These are phyloP conservation scores for Posidonia australis DNA, from an alignment of 106 monocot species.

Conservation along the genomic window DNA sequence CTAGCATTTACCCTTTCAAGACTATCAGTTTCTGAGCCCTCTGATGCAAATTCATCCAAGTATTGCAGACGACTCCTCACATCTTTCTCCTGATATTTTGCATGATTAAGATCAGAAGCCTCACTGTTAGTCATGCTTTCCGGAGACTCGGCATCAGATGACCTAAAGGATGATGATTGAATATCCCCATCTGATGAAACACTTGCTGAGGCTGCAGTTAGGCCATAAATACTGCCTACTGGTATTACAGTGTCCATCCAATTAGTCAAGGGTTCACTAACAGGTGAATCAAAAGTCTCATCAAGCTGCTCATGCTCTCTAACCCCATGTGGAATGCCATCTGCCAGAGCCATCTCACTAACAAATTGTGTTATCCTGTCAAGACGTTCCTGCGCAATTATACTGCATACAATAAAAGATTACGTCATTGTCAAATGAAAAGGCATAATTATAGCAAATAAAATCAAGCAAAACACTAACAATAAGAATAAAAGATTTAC, in stretches of 20 bases:
- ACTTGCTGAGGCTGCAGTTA: slow-evolving; percentile 28
- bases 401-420: slow-evolving; percentile 34
- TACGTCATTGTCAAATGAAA: slow-evolving; percentile 1
- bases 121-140: slow-evolving; percentile 70
- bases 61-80: slow-evolving; percentile 33
- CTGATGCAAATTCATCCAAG: slow-evolving; percentile 66
- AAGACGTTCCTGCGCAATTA: slow-evolving; percentile 86
- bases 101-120: slow-evolving; percentile 54
- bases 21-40: slow-evolving; percentile 76
- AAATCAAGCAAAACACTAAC: neutral
- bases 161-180: slow-evolving; percentile 32
- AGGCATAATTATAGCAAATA: neutral
- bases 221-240: slow-evolving; percentile 41
- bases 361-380: slow-evolving; percentile 86
- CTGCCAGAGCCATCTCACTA: slow-evolving; percentile 55
- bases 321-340: slow-evolving; percentile 29
- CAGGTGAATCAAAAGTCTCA: slow-evolving; percentile 33
- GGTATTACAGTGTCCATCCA: slow-evolving; percentile 71
- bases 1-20: slow-evolving; percentile 53
- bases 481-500: neutral
- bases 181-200: slow-evolving; percentile 33
- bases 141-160: slow-evolving; percentile 51
- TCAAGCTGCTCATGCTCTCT: slow-evolving; percentile 31
- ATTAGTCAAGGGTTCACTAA: slow-evolving; percentile 16
- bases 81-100: slow-evolving; percentile 65